Evolutionary conservation across 2,329 filamentous ascomycete genomes (phyloP), one percentile per base, ranked within the genome.

Genomic region (Uncinocarpus reesii): DNA sequence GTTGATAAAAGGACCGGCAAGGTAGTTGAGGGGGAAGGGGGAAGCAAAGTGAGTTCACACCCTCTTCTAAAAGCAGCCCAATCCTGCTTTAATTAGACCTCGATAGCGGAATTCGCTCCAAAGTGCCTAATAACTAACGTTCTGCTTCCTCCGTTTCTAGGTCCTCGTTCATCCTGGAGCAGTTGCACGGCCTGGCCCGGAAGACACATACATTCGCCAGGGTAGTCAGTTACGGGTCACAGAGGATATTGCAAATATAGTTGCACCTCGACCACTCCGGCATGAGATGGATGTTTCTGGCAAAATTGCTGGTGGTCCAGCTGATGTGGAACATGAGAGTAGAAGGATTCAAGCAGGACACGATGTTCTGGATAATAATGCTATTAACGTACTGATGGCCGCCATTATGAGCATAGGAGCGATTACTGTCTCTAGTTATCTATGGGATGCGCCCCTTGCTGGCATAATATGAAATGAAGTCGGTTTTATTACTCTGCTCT

Each of bases 321-420:
- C 52, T 28, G 56, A 61, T 7, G 44, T 50, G 3, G 52, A 73
- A 48, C 73, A 72, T 57, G 77, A 82, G 52, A 81, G 80, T 44
- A 71, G 83, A 15, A 69, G 80, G 4, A 66, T 82, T 5, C 79
- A 85, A 66, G 83, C 72, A 56, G 87, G 80, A 62, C 43, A 73
- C 69, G 77, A 95, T 62, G 64, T 93, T 52, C 71, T 98, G 49
- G 88, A 94, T 65, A 98, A 98, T 65, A 98, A 98, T 65, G 84
- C 86, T 47, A 88, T 98, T 58, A 98, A 98, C 65, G 79, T 95
- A 50, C 65, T 90, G 49, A 96, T 95, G 90, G 89, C 90, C 0
- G 74, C 79, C 11, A 73, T 74, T 3, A 89, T 94, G 78, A 95
- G 86, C 62, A 55, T 88, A 15, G 78, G 82, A 3, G 84, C 81